phyloP scores from a whole-genome alignment of 2,329 filamentous ascomycete species.

The Plenodomus tracheiphilus region DNA sequence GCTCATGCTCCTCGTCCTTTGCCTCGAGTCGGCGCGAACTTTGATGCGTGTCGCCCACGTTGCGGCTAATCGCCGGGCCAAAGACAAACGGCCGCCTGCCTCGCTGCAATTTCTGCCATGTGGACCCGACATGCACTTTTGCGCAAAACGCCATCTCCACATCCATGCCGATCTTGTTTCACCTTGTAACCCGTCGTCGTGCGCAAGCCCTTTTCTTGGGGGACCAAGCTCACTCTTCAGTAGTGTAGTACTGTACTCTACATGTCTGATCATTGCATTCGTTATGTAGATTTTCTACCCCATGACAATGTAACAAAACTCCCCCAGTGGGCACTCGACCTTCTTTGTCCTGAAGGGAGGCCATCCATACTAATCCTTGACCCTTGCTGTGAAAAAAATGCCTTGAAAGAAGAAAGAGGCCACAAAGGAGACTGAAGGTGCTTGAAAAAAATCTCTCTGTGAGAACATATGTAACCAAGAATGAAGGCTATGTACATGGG shows the following conservation, averaged over 20 bases:
- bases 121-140: too few species aligned
- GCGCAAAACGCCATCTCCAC: too few species aligned
- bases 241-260: too few species aligned
- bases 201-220: too few species aligned
- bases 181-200: background rate
- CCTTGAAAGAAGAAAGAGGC: slow-evolving; percentile 3
- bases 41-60: background rate
- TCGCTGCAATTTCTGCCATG: too few species aligned
- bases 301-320: slow-evolving; percentile 1
- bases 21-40: background rate
- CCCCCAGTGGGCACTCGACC: slow-evolving; percentile 15
- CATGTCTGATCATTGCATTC: background rate
- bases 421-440: slow-evolving; percentile 1
- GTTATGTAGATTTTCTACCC: background rate
- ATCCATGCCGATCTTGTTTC: background rate
- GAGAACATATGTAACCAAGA: background rate
- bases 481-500: slow-evolving; percentile 26
- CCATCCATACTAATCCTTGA: slow-evolving; percentile 9
- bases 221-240: background rate
- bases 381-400: slow-evolving; percentile 4
- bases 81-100: background rate
- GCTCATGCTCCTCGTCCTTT: background rate
- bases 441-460: background rate
- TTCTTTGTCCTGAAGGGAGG: slow-evolving; percentile 11
- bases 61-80: background rate